Conservation (phyloP, 768 basidiomycete genomes). For the Candolleomyces aberdarensis region DNA sequence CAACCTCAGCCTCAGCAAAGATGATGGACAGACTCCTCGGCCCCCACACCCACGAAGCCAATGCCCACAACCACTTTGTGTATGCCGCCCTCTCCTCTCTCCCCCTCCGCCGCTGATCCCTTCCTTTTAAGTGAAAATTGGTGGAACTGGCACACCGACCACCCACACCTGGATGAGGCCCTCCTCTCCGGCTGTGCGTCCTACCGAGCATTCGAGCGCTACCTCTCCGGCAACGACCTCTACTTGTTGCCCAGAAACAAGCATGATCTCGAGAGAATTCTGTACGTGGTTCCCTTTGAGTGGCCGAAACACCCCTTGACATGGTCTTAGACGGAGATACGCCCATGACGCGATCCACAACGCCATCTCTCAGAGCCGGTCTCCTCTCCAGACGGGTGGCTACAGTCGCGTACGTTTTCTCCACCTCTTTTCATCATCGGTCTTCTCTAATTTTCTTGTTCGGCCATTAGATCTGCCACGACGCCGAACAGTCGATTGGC, state of each 20-base stretch:
- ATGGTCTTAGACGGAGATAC: slow-evolving; percentile 57
- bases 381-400: slow-evolving; percentile 53
- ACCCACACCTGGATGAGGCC: slow-evolving; percentile 67
- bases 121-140: slow-evolving; percentile 54
- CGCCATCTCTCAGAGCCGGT: slow-evolving; percentile 66
- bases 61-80: slow-evolving; percentile 67
- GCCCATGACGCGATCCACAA: slow-evolving; percentile 82
- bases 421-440: not conserved
- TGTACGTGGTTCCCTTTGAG: slow-evolving; percentile 43
- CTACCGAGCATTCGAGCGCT: slow-evolving; percentile 76
- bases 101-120: slow-evolving; percentile 13
- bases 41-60: slow-evolving; percentile 71
- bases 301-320: slow-evolving; percentile 6
- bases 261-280: slow-evolving; percentile 64
- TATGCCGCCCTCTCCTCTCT: slow-evolving; percentile 30
- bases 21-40: slow-evolving; percentile 71
- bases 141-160: slow-evolving; percentile 67
- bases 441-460: not conserved
- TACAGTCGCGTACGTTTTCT: slow-evolving; percentile 40
- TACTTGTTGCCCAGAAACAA: slow-evolving; percentile 65
- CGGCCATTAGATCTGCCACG: slow-evolving; percentile 54
- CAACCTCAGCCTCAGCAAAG: slow-evolving; percentile 8
- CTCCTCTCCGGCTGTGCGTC: slow-evolving; percentile 78
- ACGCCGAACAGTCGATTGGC: slow-evolving; percentile 68
- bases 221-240: slow-evolving; percentile 66